Evolutionary conservation across 768 basidiomycete genomes (phyloP).

Genomic region (Podaxis sp.): DNA sequence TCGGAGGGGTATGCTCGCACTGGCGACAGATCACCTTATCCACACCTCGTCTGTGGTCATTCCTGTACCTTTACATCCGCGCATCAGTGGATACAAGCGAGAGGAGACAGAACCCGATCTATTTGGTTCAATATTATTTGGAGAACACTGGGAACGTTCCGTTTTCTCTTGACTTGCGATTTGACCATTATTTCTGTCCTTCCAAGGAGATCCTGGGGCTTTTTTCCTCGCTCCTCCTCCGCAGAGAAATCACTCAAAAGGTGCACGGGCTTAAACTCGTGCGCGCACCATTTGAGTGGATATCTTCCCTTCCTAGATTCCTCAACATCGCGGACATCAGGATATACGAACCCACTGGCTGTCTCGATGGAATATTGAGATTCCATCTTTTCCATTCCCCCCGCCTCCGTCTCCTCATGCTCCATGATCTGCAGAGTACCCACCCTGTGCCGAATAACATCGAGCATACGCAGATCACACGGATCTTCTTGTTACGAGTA

Average conservation of each 20-base stretch:
- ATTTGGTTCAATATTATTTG: background rate
- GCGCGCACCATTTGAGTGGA: background rate
- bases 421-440: too few relatives aligned
- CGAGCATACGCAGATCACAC: background rate
- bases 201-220: background rate
- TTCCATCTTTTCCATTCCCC: too few relatives aligned
- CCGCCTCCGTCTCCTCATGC: too few relatives aligned
- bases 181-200: background rate
- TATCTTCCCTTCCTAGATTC: background rate
- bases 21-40: constrained; percentile 5
- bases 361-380: too few relatives aligned
- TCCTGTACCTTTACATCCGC: background rate
- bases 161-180: too few relatives aligned
- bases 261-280: background rate
- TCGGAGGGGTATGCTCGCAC: background rate
- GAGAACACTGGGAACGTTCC: background rate
- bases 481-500: background rate
- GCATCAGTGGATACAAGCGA: background rate
- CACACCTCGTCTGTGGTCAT: background rate
- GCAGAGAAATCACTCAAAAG: background rate
- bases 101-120: background rate
- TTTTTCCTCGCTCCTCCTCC: background rate
- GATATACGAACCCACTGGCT: background rate
- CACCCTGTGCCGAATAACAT: too few relatives aligned
- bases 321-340: background rate